Conservation (phyloP, 2,329 filamentous ascomycete species). For the Ascosphaera aggregata region DNA sequence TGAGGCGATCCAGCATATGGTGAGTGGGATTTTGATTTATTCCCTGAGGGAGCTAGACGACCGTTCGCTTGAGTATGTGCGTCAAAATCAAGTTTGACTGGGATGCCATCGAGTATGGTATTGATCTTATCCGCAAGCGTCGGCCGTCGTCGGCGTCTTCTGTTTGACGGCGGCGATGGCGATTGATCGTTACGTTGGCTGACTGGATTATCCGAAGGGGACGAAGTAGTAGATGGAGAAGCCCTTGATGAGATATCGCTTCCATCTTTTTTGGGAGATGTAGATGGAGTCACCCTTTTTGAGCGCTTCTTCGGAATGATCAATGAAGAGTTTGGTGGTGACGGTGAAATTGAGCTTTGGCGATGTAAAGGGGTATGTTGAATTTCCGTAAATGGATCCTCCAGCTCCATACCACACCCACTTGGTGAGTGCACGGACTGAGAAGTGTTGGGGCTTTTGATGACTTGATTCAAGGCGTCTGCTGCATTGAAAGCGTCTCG, state of each 20-base stretch:
- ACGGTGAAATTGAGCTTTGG: neutral
- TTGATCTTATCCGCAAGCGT: constrained; percentile 53
- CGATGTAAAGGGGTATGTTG: neutral
- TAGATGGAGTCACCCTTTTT: neutral
- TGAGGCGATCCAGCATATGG: neutral
- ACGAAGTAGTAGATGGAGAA: neutral
- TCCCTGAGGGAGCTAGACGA: neutral
- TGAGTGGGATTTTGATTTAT: neutral
- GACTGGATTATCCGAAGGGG: neutral
- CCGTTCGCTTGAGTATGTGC: neutral
- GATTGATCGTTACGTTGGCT: neutral
- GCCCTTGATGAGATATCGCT: neutral
- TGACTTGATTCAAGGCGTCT: neutral
- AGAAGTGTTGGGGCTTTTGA: neutral
- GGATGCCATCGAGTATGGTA: constrained; percentile 53
- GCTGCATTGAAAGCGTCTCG: neutral
- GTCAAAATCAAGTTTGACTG: constrained; percentile 53
- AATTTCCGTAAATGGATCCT: neutral
- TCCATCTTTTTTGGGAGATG: neutral
- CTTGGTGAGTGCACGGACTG: neutral
- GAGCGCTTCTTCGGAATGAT: neutral
- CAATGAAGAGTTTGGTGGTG: neutral
- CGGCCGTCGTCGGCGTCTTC: neutral
- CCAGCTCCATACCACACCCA: neutral
- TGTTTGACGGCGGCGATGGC: neutral